phyloP scores from a whole-genome alignment of 1,139 yeast genomes.

The Eremothecium gossypii region DNA sequence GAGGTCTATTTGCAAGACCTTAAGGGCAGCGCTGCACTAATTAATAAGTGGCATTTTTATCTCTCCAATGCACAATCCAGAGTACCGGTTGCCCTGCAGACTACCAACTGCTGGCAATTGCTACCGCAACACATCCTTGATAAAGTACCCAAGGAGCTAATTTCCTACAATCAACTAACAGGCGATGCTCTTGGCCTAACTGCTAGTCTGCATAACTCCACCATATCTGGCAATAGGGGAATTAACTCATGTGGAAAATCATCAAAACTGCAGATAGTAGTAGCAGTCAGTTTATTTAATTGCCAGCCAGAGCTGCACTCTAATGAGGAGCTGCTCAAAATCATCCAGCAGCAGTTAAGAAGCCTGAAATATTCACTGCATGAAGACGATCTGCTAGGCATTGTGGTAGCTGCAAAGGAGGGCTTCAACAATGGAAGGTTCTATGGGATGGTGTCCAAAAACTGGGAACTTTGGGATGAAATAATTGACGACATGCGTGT shows the following conservation, averaged over 20 bases:
- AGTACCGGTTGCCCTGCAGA: conserved; percentile 39
- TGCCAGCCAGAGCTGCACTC: conserved; percentile 22
- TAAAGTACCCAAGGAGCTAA: conserved; percentile 36
- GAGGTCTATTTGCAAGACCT: conserved; percentile 22
- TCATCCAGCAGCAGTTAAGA: conserved; percentile 29
- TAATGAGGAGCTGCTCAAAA: conserved; percentile 32
- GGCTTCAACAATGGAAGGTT: conserved; percentile 41
- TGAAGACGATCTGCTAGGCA: conserved; percentile 43
- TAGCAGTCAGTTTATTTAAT: conserved; percentile 40
- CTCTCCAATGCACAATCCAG: conserved; percentile 10
- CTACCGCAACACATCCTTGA: conserved; percentile 18
- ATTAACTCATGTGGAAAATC: not conserved
- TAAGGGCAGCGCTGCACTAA: conserved; percentile 5
- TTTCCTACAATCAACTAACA: conserved; percentile 32
- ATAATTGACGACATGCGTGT: conserved; percentile 38
- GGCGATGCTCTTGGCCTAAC: conserved; percentile 36
- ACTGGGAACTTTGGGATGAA: conserved; percentile 52
- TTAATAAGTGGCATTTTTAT: conserved; percentile 22
- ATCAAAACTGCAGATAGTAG: conserved; percentile 34
- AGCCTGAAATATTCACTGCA: conserved; percentile 31
- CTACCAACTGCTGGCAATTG: conserved; percentile 44
- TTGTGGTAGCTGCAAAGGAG: conserved; percentile 46
- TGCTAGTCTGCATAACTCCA: not conserved
- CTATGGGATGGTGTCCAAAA: conserved; percentile 43
- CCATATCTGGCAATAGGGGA: conserved; percentile 24